These are phyloP conservation scores for Talaromyces trachyspermus DNA, from an alignment of 495 filamentous ascomycete species.

Conservation along the genomic window DNA sequence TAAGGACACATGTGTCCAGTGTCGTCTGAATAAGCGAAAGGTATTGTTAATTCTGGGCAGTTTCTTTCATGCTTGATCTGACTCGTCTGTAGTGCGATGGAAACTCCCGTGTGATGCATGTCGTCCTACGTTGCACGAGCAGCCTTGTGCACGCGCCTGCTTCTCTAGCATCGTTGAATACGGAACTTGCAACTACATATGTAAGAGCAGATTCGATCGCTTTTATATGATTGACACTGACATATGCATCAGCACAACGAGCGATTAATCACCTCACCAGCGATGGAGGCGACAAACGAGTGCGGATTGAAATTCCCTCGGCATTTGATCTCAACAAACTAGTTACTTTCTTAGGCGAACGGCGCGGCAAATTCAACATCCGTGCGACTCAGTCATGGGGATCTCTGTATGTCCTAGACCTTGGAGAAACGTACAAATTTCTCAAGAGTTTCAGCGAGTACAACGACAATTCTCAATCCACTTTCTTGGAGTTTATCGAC, in stretches of 20 bases:
- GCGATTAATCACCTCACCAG: conserved; percentile 37
- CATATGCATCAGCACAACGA: conserved; percentile 43
- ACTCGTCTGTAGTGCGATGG: conserved; percentile 32
- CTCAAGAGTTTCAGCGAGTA: conserved; percentile 37
- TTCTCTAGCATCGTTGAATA: conserved; percentile 45
- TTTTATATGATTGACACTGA: too few relatives aligned
- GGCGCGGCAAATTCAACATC: conserved; percentile 42
- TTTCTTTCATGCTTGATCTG: not conserved
- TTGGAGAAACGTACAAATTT: conserved; percentile 39
- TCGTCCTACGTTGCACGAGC: conserved; percentile 38
- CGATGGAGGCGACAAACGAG: conserved; percentile 22
- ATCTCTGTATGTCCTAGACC: conserved; percentile 37
- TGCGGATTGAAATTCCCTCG: conserved; percentile 35
- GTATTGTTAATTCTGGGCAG: conserved; percentile 14
- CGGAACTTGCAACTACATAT: conserved; percentile 45
- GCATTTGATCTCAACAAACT: conserved; percentile 38
- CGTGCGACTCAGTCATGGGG: conserved; percentile 39
- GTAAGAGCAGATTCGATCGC: conserved; percentile 17
- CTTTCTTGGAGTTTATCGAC: conserved; percentile 41
- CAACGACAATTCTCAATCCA: conserved; percentile 39
- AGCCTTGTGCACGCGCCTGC: conserved; percentile 41
- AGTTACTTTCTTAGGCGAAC: conserved; percentile 32
- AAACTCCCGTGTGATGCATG: conserved; percentile 43
- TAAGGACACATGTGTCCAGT: conserved; percentile 44
- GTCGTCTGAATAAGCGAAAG: conserved; percentile 43